A percentile compares a stretch with the other conserved stretches of the same genome.
These are phyloP conservation scores for Trichophyton benhamiae DNA, from an alignment of 2,329 filamentous ascomycete genomes.

Conservation along the genomic window DNA sequence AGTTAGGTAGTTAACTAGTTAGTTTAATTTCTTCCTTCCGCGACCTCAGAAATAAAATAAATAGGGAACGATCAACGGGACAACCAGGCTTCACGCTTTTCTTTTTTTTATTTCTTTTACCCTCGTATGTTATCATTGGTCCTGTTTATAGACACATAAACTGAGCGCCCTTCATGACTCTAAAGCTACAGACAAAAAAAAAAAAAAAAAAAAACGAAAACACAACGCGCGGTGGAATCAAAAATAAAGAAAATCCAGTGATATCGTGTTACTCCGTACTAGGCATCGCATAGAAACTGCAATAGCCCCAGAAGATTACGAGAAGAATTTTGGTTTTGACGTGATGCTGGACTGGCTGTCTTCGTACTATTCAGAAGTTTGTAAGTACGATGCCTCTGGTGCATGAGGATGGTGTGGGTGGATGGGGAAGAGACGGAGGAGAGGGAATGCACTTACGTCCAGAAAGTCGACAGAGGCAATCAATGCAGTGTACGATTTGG, in stretches of 20 bases:
- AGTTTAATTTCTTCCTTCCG: background rate
- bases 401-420: background rate
- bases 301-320: slow-evolving; percentile 15
- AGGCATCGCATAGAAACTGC: background rate
- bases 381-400: background rate
- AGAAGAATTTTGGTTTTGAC: slow-evolving; percentile 23
- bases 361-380: slow-evolving; percentile 26
- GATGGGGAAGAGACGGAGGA: background rate
- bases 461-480: slow-evolving; percentile 74
- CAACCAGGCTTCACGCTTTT: background rate
- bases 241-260: background rate
- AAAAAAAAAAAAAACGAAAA: background rate
- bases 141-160: background rate
- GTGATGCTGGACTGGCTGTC: slow-evolving; percentile 23
- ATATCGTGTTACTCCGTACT: background rate
- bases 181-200: background rate
- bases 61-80: background rate
- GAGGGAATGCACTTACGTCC: slow-evolving; percentile 49
- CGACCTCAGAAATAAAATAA: background rate
- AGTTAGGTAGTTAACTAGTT: background rate
- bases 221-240: background rate
- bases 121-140: background rate
- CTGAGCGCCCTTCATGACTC: background rate
- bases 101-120: background rate
- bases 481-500: slow-evolving; percentile 72